Evolutionary conservation across 179 eudicot species (phyloP), one percentile per base, ranked within the genome.

Genomic region (Gypsophila paniculata): DNA sequence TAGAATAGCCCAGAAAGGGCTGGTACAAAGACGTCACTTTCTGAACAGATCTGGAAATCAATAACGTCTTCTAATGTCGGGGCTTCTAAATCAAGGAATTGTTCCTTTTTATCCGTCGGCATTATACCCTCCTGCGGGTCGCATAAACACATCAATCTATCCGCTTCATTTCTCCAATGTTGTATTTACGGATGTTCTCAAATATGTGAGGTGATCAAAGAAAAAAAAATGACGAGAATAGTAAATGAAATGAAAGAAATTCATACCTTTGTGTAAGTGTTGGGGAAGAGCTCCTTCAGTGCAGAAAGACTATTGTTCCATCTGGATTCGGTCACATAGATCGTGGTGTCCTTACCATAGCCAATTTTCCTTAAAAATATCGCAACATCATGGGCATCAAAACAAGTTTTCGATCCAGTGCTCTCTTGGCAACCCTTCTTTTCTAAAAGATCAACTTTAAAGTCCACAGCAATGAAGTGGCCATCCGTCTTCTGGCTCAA

Each of bases 241-340:
- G 21, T 44, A 59, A 55, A 29, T 46, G 15, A 22, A 69, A 49
- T 18, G 59, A 44, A 61, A 48, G 70, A 57, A 60, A 12, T 39
- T 46, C 32, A 44, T 74, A 95, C 99, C 96, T 95, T 95, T n/a
- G 97, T 95, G 78, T 95, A 95, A 19, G 97, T 92, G 82, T 78
- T 92, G 6, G 97, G 99, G 78, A 95, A 95, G 78, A 83, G 84
- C 69, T 92, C 95, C 83, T 90, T 95, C 38, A 95, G 81, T 46
- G 83, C 76, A 70, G 85, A 84, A 74, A 95, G 96, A 77, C 95
- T 87, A 83, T 80, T 85, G 67, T 95, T 92, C 97, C 97, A 95
- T 84, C 89, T 86, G 6, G 99, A 80, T 79, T 95, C 96, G 38
- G 99, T 95, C 85, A 92, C 79, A 80, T 95, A 95, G 59, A 95